A percentile compares a stretch with the other conserved stretches of the same genome.
Evolutionary conservation across 2,329 filamentous ascomycete species (phyloP).

Genomic region (Corinectria fuckeliana): DNA sequence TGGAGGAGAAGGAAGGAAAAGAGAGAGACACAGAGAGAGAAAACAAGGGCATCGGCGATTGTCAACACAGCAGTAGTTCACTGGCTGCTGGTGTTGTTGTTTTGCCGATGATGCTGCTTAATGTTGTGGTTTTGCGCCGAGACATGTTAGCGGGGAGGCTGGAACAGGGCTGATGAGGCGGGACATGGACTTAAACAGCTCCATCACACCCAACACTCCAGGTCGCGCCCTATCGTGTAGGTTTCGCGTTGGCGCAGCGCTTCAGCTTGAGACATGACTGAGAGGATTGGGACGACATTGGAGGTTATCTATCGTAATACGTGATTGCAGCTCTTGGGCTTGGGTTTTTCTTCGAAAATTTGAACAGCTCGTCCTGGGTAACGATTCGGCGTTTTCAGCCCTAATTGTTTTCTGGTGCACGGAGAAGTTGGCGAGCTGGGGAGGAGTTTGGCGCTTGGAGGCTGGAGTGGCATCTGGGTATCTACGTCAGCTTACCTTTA

Average conservation of each 20-base stretch:
- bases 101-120: conserved; percentile 2
- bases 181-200: not conserved
- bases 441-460: no score
- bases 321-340: not conserved
- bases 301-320: no score
- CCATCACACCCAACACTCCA: not conserved
- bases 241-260: conserved; percentile 31
- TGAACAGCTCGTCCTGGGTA: no score
- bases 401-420: no score
- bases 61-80: not conserved
- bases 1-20: not conserved
- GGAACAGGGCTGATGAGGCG: conserved; percentile 20
- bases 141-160: conserved; percentile 22
- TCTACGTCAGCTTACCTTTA: no score
- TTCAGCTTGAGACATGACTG: not conserved
- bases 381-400: no score
- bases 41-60: not conserved
- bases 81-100: conserved; percentile 4
- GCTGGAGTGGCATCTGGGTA: not conserved
- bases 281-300: not conserved
- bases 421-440: not conserved
- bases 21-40: not conserved
- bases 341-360: not conserved
- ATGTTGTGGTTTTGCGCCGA: conserved; percentile 7
- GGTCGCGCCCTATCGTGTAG: conserved; percentile 28